Evolutionary conservation across 208 protist species (phyloP).

Genomic region (Leptomonas seymouri): DNA sequence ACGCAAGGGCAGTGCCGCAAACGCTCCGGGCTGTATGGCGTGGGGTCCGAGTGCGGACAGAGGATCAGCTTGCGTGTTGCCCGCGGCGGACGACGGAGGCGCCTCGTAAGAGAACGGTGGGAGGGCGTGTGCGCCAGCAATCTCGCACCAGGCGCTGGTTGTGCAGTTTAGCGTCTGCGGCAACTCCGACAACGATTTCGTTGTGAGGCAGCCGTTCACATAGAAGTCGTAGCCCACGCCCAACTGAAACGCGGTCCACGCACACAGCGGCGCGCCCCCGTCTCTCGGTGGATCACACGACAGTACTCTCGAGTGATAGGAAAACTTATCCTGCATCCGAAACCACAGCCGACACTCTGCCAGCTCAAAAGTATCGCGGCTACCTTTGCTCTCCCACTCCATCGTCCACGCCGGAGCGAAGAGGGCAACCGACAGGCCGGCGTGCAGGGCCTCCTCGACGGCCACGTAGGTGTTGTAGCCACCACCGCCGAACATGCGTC

Average conservation of each 20-base stretch:
- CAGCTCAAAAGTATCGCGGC: slow-evolving; percentile 50
- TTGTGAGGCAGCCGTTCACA: slow-evolving; percentile 49
- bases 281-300: neutral
- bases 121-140: slow-evolving; percentile 30
- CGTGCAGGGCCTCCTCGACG: slow-evolving; percentile 27
- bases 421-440: slow-evolving; percentile 72
- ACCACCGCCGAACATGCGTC: slow-evolving; percentile 77
- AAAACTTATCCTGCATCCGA: slow-evolving; percentile 46
- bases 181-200: neutral
- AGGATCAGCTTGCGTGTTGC: neutral
- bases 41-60: neutral
- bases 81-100: neutral
- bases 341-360: slow-evolving; percentile 63
- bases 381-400: slow-evolving; percentile 54
- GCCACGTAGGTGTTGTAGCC: slow-evolving; percentile 65
- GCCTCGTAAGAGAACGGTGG: slow-evolving; percentile 37
- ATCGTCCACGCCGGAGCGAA: slow-evolving; percentile 92
- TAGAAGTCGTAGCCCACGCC: slow-evolving; percentile 59
- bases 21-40: neutral
- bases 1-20: slow-evolving; percentile 15
- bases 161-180: neutral
- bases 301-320: slow-evolving; percentile 9
- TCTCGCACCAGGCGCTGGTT: slow-evolving; percentile 37
- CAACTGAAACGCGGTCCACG: slow-evolving; percentile 60
- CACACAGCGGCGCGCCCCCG: neutral